These are phyloP conservation scores for Gyrodon lividus DNA, from an alignment of 768 basidiomycete species.

Conservation along the genomic window DNA sequence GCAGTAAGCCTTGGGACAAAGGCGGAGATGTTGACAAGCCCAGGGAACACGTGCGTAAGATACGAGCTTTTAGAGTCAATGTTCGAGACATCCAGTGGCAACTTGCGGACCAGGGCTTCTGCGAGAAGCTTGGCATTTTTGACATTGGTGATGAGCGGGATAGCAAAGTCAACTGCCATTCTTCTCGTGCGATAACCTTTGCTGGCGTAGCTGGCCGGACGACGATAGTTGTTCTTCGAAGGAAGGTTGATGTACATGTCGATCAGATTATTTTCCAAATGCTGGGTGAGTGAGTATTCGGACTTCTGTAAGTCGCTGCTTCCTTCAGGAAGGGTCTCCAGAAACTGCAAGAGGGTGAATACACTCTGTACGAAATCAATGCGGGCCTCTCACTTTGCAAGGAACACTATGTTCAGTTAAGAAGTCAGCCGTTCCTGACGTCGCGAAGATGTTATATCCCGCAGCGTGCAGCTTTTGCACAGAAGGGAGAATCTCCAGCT, in stretches of 20 bases:
- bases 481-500: constrained; percentile 91
- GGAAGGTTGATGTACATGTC: constrained; percentile 99
- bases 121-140: constrained; percentile 97
- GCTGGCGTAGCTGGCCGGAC: constrained; percentile 95
- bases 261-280: constrained; percentile 94
- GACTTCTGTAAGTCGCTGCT: constrained; percentile 83
- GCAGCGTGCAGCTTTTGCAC: constrained; percentile 92
- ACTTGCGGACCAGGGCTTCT: constrained; percentile 86
- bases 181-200: constrained; percentile 96
- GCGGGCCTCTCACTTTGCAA: constrained; percentile 67
- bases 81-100: constrained; percentile 87
- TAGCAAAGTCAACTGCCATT: constrained; percentile 98
- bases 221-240: constrained; percentile 95
- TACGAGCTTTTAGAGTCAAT: constrained; percentile 96
- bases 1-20: constrained; percentile 74
- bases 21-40: constrained; percentile 83
- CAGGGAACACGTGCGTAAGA: constrained; percentile 86
- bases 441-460: constrained; percentile 96
- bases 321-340: constrained; percentile 81
- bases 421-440: constrained; percentile 96
- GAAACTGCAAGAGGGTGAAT: constrained; percentile 53
- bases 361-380: not conserved
- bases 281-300: constrained; percentile 96
- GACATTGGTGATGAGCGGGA: constrained; percentile 96
- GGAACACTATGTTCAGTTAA: constrained; percentile 94